phyloP scores from a whole-genome alignment of 164 flowering plant genomes.

The Annona squamosa region DNA sequence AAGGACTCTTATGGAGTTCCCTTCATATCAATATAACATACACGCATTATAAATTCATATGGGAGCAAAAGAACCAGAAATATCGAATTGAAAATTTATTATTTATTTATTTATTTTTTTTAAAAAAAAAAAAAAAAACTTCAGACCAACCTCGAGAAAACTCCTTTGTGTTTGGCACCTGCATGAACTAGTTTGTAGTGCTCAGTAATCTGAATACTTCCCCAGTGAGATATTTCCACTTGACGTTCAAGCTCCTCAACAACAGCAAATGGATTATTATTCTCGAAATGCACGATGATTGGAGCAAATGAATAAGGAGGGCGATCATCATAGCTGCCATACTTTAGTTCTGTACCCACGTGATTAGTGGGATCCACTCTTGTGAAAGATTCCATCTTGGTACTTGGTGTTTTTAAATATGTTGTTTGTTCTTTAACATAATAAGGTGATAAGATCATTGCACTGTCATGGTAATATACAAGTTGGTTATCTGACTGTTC shows the following conservation, averaged over 20 bases:
- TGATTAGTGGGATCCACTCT: constrained; percentile 61
- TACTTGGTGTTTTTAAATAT: constrained; percentile 63
- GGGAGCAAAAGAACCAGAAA: no score
- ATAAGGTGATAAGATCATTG: constrained; percentile 82
- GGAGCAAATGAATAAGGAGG: constrained; percentile 73
- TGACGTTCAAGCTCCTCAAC: constrained; percentile 96
- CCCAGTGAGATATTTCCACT: constrained; percentile 97
- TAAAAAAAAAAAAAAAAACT: not conserved
- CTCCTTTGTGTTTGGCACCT: constrained; percentile 89
- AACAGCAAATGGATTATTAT: constrained; percentile 87
- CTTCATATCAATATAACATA: no score
- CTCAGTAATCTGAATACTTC: constrained; percentile 83
- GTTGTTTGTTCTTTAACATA: constrained; percentile 70
- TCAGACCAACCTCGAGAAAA: constrained; percentile 69
- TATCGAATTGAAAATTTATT: not conserved
- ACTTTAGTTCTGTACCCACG: constrained; percentile 56
- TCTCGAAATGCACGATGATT: constrained; percentile 77
- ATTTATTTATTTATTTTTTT: no score
- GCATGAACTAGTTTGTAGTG: constrained; percentile 72
- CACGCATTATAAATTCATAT: no score
- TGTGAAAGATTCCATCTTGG: constrained; percentile 77
- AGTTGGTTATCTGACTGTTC: constrained; percentile 86
- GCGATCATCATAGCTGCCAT: constrained; percentile 66
- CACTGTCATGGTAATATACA: constrained; percentile 84
- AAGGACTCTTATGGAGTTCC: no score